These are phyloP conservation scores for Zelonia costaricensis DNA, from an alignment of 208 protist genomes.

Conservation along the genomic window DNA sequence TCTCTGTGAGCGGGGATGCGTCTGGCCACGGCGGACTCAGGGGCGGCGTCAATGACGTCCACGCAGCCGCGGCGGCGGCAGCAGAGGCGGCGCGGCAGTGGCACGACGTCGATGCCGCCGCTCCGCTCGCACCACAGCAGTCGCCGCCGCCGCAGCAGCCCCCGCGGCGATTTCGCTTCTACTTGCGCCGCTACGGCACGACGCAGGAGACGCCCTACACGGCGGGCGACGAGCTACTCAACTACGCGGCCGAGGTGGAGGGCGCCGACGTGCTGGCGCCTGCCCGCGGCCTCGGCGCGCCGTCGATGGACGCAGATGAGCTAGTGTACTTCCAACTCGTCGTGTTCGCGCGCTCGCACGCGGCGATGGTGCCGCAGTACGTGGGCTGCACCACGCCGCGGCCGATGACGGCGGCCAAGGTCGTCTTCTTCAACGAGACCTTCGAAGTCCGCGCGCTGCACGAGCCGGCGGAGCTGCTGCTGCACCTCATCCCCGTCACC, in stretches of 20 bases:
- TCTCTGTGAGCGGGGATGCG: constrained; percentile 6
- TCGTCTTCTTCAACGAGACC: constrained; percentile 79
- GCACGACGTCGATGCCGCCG: background rate
- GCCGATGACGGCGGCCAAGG: constrained; percentile 48
- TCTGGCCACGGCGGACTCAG: background rate
- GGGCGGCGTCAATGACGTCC: background rate
- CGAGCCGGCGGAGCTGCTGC: constrained; percentile 73
- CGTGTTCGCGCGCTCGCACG: constrained; percentile 64
- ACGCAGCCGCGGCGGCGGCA: background rate
- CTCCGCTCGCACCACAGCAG: too few species aligned
- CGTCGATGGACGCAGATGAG: constrained; percentile 5
- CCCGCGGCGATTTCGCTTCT: constrained; percentile 43
- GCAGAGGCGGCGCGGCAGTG: background rate
- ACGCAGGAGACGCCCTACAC: constrained; percentile 32
- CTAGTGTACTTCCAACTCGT: constrained; percentile 57
- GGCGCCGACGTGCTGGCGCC: constrained; percentile 31
- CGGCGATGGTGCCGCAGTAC: constrained; percentile 64
- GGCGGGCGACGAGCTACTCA: constrained; percentile 40
- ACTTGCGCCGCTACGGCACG: constrained; percentile 35
- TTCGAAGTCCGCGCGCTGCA: constrained; percentile 73
- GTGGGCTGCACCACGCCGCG: constrained; percentile 67
- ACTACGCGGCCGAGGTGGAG: constrained; percentile 61
- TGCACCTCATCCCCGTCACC: constrained; percentile 72
- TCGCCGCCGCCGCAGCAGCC: background rate
- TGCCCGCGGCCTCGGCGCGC: background rate